Evolutionary conservation across 164 flowering plant species (phyloP).

Genomic region (Houttuynia cordata): DNA sequence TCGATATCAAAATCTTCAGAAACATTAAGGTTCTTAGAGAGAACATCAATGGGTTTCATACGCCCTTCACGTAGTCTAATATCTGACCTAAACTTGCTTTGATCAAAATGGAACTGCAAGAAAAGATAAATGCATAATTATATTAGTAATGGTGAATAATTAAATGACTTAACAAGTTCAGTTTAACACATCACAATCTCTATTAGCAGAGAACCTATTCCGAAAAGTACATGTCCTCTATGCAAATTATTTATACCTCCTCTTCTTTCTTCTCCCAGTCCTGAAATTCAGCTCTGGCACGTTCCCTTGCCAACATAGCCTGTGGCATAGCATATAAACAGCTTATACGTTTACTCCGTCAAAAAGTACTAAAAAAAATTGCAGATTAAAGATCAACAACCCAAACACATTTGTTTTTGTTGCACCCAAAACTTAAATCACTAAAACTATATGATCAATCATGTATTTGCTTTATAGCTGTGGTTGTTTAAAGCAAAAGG

Average conservation of each 20-base stretch:
- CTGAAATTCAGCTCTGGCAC: slow-evolving; percentile 92
- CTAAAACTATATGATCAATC: not conserved
- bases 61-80: slow-evolving; percentile 91
- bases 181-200: too few species aligned
- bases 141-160: too few species aligned
- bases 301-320: slow-evolving; percentile 86
- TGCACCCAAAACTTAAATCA: not conserved
- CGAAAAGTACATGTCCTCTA: too few species aligned
- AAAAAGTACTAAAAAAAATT: too few species aligned
- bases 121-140: slow-evolving; percentile 7
- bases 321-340: slow-evolving; percentile 10
- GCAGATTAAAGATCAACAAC: not conserved
- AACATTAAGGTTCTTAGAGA: slow-evolving; percentile 70
- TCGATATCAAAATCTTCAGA: slow-evolving; percentile 75
- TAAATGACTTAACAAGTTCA: too few species aligned
- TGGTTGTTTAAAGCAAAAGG: too few species aligned
- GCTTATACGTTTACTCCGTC: not conserved
- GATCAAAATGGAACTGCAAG: slow-evolving; percentile 93
- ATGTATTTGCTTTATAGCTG: not conserved
- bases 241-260: slow-evolving; percentile 35
- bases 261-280: slow-evolving; percentile 99
- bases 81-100: slow-evolving; percentile 90
- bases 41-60: slow-evolving; percentile 78
- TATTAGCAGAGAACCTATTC: too few species aligned
- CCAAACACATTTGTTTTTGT: not conserved